These are phyloP conservation scores for Sphenostylis stenocarpa DNA, from an alignment of 306 rosid genomes.

Conservation along the genomic window DNA sequence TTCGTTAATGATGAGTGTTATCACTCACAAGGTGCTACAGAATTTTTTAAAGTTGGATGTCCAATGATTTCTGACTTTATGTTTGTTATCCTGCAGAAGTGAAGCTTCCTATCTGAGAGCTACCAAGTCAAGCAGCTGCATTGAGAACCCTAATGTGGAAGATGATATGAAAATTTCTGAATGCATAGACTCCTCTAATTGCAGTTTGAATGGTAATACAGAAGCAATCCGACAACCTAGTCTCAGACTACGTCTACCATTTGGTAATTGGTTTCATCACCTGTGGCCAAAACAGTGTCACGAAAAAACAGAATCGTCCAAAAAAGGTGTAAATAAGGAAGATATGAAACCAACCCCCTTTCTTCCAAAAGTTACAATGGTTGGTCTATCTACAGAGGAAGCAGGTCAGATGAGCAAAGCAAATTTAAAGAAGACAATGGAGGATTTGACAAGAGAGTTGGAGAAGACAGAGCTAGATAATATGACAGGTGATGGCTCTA, in stretches of 20 bases:
- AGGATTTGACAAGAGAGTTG: constrained; percentile 76
- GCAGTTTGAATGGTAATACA: constrained; percentile 36
- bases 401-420: constrained; percentile 74
- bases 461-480: constrained; percentile 71
- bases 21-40: too few relatives aligned
- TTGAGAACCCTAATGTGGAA: constrained; percentile 40
- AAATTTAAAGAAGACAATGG: constrained; percentile 81
- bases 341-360: constrained; percentile 49
- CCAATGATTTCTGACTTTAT: constrained; percentile 17
- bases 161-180: constrained; percentile 38
- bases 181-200: constrained; percentile 36
- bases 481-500: constrained; percentile 30
- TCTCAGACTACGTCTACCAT: constrained; percentile 49
- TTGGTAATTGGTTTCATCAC: constrained; percentile 56
- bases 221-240: constrained; percentile 32
- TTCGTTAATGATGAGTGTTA: too few relatives aligned
- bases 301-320: constrained; percentile 37
- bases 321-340: constrained; percentile 41
- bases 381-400: constrained; percentile 84
- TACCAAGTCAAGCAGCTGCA: constrained; percentile 43
- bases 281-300: constrained; percentile 40
- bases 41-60: not conserved
- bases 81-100: constrained; percentile 63
- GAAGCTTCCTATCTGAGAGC: constrained; percentile 72
- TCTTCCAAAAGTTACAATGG: constrained; percentile 94